Percentiles rank a stretch among this genome's conserved stretches.
phyloP scores from a whole-genome alignment of 2,329 filamentous ascomycete species.

The Fusarium napiforme region DNA sequence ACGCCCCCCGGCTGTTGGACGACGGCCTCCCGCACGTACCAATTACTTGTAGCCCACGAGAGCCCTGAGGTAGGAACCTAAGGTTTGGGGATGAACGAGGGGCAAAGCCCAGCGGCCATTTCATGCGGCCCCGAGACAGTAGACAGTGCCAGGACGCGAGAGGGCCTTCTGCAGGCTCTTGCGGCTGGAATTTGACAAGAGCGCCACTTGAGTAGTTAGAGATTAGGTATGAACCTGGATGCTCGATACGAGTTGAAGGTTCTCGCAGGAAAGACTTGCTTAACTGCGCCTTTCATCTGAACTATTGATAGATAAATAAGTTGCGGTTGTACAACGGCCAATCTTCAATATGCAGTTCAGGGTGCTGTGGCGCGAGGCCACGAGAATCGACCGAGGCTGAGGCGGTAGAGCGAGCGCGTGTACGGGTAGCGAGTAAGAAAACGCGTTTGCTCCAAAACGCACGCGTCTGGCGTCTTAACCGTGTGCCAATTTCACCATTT shows the following conservation, averaged over 20 bases:
- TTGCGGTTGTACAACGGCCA: neutral
- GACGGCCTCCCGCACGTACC: conserved; percentile 41
- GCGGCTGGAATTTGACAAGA: conserved; percentile 22
- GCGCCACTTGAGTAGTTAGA: conserved; percentile 26
- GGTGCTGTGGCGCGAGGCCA: conserved; percentile 30
- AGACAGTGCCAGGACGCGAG: conserved; percentile 30
- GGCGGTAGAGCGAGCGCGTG: conserved; percentile 23
- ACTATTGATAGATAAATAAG: conserved; percentile 17
- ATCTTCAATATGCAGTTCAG: neutral
- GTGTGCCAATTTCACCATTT: conserved; percentile 16
- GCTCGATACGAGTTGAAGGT: neutral
- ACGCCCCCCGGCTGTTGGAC: conserved; percentile 38
- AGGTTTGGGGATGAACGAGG: conserved; percentile 31
- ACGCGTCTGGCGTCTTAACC: conserved; percentile 20
- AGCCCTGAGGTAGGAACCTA: conserved; percentile 25
- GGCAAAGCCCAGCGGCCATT: conserved; percentile 36
- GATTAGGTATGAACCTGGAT: neutral
- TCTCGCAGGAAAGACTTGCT: neutral
- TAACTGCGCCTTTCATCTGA: conserved; percentile 5
- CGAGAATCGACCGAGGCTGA: conserved; percentile 23
- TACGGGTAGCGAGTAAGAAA: conserved; percentile 1
- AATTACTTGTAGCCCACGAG: conserved; percentile 18
- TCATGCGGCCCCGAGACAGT: conserved; percentile 42
- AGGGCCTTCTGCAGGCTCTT: conserved; percentile 12
- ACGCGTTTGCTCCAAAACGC: conserved; percentile 21